These are phyloP conservation scores for Musa acuminata DNA, from an alignment of 176 grass and related monocot species.

Conservation along the genomic window DNA sequence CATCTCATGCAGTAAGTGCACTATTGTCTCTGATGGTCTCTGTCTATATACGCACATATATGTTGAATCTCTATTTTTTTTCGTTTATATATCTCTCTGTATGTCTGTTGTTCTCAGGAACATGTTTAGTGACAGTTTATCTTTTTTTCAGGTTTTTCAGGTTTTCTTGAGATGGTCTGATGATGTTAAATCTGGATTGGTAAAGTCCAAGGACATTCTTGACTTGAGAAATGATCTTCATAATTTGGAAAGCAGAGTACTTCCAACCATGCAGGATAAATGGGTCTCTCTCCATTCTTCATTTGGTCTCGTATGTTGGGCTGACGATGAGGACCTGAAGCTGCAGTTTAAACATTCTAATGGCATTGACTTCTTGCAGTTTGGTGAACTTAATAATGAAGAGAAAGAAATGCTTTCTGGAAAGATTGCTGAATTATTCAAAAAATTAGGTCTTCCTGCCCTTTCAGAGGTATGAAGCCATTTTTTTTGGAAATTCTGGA, in stretches of 20 bases:
- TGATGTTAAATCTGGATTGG: conserved; percentile 41
- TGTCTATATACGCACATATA: not conserved
- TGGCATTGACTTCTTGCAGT: conserved; percentile 56
- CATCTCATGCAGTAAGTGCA: conserved; percentile 54
- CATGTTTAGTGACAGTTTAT: conserved; percentile 4
- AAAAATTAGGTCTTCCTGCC: conserved; percentile 63
- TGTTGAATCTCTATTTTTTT: not conserved
- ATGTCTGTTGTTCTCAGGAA: not conserved
- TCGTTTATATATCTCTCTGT: not conserved
- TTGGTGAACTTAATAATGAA: conserved; percentile 51
- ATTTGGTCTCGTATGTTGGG: conserved; percentile 89
- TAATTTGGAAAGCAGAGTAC: conserved; percentile 61
- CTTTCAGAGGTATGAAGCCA: conserved; percentile 63
- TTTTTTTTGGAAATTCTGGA: not conserved
- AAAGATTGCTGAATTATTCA: conserved; percentile 56
- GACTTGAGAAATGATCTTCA: conserved; percentile 72
- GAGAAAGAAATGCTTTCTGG: conserved; percentile 43
- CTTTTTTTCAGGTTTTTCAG: conserved; percentile 48
- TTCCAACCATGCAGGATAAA: conserved; percentile 75
- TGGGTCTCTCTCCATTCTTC: conserved; percentile 93
- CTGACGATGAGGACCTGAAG: conserved; percentile 68
- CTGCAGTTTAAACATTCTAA: conserved; percentile 48
- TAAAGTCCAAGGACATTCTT: conserved; percentile 41
- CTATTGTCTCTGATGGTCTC: not conserved
- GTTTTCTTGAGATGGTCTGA: conserved; percentile 78